Base-by-base conservation (phyloP, 2,329 filamentous ascomycete genomes). In the Curvularia sp. region DNA sequence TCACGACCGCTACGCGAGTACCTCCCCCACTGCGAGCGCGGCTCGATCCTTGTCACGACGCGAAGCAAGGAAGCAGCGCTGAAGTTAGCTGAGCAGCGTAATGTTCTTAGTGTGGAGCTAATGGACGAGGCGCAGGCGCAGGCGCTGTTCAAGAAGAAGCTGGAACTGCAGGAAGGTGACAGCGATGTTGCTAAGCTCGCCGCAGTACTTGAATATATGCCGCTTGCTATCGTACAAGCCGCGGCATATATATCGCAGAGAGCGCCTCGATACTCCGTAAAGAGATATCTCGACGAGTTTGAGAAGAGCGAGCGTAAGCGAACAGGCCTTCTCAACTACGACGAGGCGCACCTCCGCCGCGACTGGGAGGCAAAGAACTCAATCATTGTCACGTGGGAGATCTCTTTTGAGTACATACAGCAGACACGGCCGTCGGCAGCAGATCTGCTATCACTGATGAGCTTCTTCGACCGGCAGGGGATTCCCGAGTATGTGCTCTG, bases 401-500 rank as follows among this genome's bases (percentile, higher is more conserved):
- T 34, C 6, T 10, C 30, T 5, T 34, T 34, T 34, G 30, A 34
- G 13, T 13, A 34, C 10, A 9, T 34, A 13, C 30, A 13, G 30
- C 30, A 34, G 30, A 34, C 7, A 3, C 30, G 10, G 71, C 75
- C 42, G 66, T 68, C 1, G 69, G 80, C 80, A 7, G 73, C 79
- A 3, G 69, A 81, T 18, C 65, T 82, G 18, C 59, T 83, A 0
- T 79, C 79, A 1, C 70, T 82, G 0, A 82, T 83, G 77, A 80
- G 80, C 69, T 79, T 81, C 54, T 83, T 80, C 61, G 74, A 83
- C 52, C 67, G 71, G 13, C 74, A 81, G 57, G 77, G 72, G n/a
- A n/a, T n/a, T n/a, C n/a, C n/a, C n/a, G n/a, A n/a, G n/a, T n/a
- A n/a, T n/a, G n/a, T n/a, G n/a, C n/a, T n/a, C n/a, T n/a, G n/a